Conservation (phyloP, 2,329 filamentous ascomycete genomes). For the Rhinocladiella similis region DNA sequence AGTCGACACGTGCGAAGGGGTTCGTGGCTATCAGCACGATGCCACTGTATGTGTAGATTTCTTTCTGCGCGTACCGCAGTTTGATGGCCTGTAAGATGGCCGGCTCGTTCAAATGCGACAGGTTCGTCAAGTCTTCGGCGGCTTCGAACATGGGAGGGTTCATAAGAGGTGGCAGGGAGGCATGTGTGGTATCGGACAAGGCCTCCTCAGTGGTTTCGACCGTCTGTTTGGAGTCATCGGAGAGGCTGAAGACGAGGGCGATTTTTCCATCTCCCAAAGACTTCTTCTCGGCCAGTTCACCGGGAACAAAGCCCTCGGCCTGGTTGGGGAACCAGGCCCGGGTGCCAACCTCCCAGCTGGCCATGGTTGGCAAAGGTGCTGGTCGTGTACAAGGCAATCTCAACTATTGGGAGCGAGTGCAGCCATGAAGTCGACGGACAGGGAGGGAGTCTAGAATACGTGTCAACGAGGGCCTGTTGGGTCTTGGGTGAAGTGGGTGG, state of each 20-base stretch:
- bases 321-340: slow-evolving; percentile 97
- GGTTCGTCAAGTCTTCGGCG: slow-evolving; percentile 94
- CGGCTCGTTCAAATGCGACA: slow-evolving; percentile 97
- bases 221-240: slow-evolving; percentile 80
- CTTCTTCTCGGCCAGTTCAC: slow-evolving; percentile 84
- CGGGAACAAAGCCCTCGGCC: slow-evolving; percentile 95
- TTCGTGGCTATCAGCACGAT: slow-evolving; percentile 99
- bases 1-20: slow-evolving; percentile 95
- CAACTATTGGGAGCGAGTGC: slow-evolving; percentile 21
- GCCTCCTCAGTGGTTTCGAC: slow-evolving; percentile 75
- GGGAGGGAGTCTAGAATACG: slow-evolving; percentile 15
- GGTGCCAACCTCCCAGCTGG: slow-evolving; percentile 75
- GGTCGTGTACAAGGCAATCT: slow-evolving; percentile 19
- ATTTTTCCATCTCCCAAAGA: slow-evolving; percentile 82
- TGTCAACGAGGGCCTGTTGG: slow-evolving; percentile 16
- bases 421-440: slow-evolving; percentile 23
- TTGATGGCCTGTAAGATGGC: slow-evolving; percentile 97
- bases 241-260: slow-evolving; percentile 70
- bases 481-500: background rate
- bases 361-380: slow-evolving; percentile 83
- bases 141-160: slow-evolving; percentile 98
- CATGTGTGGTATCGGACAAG: slow-evolving; percentile 69
- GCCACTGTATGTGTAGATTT: slow-evolving; percentile 99
- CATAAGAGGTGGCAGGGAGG: slow-evolving; percentile 87
- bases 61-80: slow-evolving; percentile 94